Percentiles rank a stretch among this genome's conserved stretches.
Evolutionary conservation across 805 yeast genomes (phyloP).

Genomic region (Candida quercuum): DNA sequence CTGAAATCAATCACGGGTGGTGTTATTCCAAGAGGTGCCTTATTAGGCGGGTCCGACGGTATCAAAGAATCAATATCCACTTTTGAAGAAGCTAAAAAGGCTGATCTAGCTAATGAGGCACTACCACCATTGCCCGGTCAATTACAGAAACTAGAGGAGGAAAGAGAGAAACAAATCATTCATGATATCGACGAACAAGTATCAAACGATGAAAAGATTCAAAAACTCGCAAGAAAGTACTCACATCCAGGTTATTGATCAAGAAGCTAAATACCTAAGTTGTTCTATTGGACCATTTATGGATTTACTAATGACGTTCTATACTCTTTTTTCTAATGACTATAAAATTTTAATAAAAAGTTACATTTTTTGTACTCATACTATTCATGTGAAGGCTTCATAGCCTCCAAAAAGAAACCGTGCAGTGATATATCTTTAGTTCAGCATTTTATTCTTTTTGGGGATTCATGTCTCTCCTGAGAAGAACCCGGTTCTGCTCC

Average conservation of each 20-base stretch:
- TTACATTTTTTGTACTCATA: too few species aligned
- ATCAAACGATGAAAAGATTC: slow-evolving; percentile 16
- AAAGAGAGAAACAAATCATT: slow-evolving; percentile 38
- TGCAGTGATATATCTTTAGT: background rate
- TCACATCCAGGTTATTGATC: slow-evolving; percentile 7
- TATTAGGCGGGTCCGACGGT: slow-evolving; percentile 79
- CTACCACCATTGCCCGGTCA: slow-evolving; percentile 78
- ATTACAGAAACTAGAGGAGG: slow-evolving; percentile 36
- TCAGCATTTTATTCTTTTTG: slow-evolving; percentile 10
- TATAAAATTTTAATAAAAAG: too few species aligned
- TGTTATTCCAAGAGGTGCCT: slow-evolving; percentile 78
- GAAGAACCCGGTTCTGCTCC: slow-evolving; percentile 4
- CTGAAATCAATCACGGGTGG: slow-evolving; percentile 71
- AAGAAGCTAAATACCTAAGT: background rate
- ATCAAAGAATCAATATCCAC: slow-evolving; percentile 60
- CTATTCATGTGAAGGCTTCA: too few species aligned
- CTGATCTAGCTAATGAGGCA: slow-evolving; percentile 80
- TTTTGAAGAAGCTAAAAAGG: slow-evolving; percentile 78
- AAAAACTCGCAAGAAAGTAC: slow-evolving; percentile 23
- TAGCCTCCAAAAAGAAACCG: background rate
- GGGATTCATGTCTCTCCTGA: background rate
- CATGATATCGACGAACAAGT: slow-evolving; percentile 28
- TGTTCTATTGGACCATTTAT: too few species aligned
- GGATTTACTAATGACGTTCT: too few species aligned
- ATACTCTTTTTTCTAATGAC: too few species aligned